These are phyloP conservation scores for Carex myosuroides DNA, from an alignment of 176 grass and related monocot genomes.

Conservation along the genomic window DNA sequence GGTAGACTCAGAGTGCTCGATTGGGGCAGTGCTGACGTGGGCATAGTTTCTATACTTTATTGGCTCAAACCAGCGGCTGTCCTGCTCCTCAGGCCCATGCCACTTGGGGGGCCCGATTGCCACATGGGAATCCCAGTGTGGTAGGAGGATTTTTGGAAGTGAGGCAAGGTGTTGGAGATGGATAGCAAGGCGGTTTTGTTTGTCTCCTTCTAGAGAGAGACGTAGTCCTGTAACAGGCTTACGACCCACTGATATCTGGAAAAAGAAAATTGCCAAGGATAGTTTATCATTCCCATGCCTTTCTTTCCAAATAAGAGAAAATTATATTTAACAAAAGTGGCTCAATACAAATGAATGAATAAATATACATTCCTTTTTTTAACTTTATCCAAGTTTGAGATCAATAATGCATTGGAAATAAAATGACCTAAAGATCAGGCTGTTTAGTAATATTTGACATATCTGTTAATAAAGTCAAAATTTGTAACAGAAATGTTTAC, in stretches of 20 bases:
- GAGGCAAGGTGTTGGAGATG: constrained; percentile 86
- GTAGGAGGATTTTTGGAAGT: constrained; percentile 84
- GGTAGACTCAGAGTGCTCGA: constrained; percentile 75
- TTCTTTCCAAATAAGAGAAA: neutral
- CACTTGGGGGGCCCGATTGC: constrained; percentile 93
- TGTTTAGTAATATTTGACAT: neutral
- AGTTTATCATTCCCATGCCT: neutral
- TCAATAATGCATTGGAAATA: neutral
- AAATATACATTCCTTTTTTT: neutral
- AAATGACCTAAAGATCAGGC: neutral
- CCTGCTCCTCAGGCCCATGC: constrained; percentile 97
- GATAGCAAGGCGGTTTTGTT: constrained; percentile 80
- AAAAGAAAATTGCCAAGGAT: neutral
- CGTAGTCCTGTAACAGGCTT: constrained; percentile 81
- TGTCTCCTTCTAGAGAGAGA: constrained; percentile 72
- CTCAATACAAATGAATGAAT: neutral
- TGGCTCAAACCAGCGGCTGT: constrained; percentile 98
- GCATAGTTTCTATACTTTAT: constrained; percentile 98
- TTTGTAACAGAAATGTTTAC: constrained; percentile 27
- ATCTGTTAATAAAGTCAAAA: neutral
- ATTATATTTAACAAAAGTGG: neutral
- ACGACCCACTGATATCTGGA: constrained; percentile 92
- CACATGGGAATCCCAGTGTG: constrained; percentile 88
- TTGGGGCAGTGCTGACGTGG: constrained; percentile 90
- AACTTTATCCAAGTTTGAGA: neutral